A percentile compares a stretch with the other conserved stretches of the same genome.
phyloP scores from a whole-genome alignment of 495 filamentous ascomycete genomes.

The Pyrenula aspistea region DNA sequence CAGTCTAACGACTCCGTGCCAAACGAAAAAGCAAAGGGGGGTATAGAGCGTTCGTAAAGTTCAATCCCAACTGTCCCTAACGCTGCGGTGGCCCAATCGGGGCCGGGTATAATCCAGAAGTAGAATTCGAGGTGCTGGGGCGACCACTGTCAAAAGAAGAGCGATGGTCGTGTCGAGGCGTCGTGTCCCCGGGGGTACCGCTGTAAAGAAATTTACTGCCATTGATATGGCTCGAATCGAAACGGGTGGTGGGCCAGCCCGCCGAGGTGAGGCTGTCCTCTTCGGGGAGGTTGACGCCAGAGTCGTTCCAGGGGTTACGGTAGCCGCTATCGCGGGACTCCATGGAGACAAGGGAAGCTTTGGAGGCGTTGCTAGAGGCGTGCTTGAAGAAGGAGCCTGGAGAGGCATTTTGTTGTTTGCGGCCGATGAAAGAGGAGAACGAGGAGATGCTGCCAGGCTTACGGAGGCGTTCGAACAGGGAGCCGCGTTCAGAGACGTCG shows the following conservation, averaged over 20 bases:
- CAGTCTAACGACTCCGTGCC: background rate
- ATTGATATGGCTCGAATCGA: conserved; percentile 17
- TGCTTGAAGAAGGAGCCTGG: conserved; percentile 81
- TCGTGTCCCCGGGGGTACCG: conserved; percentile 65
- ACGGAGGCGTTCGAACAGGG: conserved; percentile 76
- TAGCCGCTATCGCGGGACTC: conserved; percentile 87
- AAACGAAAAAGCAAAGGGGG: background rate
- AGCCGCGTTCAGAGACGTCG: conserved; percentile 62
- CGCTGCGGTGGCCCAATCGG: conserved; percentile 79
- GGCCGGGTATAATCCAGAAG: conserved; percentile 78
- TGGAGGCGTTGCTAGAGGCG: conserved; percentile 85
- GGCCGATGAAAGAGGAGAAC: conserved; percentile 81
- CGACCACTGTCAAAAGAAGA: conserved; percentile 82
- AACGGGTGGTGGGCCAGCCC: conserved; percentile 46
- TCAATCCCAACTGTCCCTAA: conserved; percentile 7
- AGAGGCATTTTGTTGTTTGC: conserved; percentile 83
- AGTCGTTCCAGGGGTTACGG: conserved; percentile 95
- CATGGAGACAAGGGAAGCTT: conserved; percentile 85
- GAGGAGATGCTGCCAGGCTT: conserved; percentile 90
- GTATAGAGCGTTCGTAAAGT: background rate
- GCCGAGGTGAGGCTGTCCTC: conserved; percentile 56
- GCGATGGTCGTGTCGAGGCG: conserved; percentile 68
- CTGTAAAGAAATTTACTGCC: conserved; percentile 50
- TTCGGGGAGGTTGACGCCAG: conserved; percentile 82
- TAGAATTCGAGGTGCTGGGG: conserved; percentile 87